Evolutionary conservation across 345 rosid species (phyloP), one percentile per base, ranked within the genome.

Genomic region (Euphorbia pulcherrima): DNA sequence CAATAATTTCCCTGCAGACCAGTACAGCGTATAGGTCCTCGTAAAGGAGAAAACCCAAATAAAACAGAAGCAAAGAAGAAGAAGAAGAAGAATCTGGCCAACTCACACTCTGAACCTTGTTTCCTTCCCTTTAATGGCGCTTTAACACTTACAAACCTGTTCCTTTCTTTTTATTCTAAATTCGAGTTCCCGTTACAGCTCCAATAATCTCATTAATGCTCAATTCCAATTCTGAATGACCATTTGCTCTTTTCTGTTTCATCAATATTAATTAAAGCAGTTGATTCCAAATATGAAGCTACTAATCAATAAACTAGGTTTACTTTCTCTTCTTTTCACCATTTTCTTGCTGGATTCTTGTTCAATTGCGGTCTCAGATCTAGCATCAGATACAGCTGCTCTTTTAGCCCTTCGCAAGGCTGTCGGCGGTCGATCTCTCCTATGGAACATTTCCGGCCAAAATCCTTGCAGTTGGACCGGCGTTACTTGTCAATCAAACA

Each of bases 391-490:
- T 27, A 74, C 56, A 40, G 53, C 59, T 21, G 73, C 78, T 46
- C 60, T 74, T 17, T 46, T 64, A n/a, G 55, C 46, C 28, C 54
- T 74, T 1, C 74, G 78, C 12, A 40, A 20, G 21, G 74, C 74
- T 13, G 73, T 74, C 1, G 78, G 74, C 13, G 78, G 78, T 2
- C 23, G 74, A 74, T 64, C 74, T 7, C 67, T 64, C 8, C 24
- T 64, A 3, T 74, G 78, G 78, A 74, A 74, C 37, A 48, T 69
- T 8, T 46, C 74, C 1, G 44, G 27, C 8, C 29, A 37, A 26
- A 48, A 12, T 33, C 73, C 78, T 8, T 74, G 78, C 65, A 3
- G 33, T 6, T 82, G 98, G 98, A 71, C 74, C 1, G 98, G 98
- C 11, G 82, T 92, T 69, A 59, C 57, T 39, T 90, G 98, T 80